phyloP scores from a whole-genome alignment of 2,329 filamentous ascomycete genomes.

The Gnomoniopsis smithogilvyi region DNA sequence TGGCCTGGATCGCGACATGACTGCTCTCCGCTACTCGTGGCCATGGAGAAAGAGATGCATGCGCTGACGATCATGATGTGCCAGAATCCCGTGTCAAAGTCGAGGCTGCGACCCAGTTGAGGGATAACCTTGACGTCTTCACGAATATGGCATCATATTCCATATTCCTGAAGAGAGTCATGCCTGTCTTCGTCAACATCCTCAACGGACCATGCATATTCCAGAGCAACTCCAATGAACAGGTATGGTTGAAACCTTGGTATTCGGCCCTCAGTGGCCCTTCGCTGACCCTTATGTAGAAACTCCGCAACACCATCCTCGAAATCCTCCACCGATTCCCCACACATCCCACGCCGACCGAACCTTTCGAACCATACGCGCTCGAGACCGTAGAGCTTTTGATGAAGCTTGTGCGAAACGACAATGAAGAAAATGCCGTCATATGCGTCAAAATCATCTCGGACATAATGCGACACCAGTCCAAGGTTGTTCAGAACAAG shows the following conservation, averaged over 20 bases:
- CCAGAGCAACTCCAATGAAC: conserved; percentile 83
- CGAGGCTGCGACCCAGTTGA: conserved; percentile 78
- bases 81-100: conserved; percentile 78
- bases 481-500: conserved; percentile 71
- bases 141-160: conserved; percentile 73
- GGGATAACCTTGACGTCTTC: conserved; percentile 89
- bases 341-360: conserved; percentile 65
- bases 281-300: conserved; percentile 44
- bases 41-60: background rate
- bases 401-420: conserved; percentile 80
- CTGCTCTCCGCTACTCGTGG: background rate
- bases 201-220: conserved; percentile 86
- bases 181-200: conserved; percentile 85
- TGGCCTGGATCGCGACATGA: background rate
- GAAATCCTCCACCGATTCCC: conserved; percentile 90
- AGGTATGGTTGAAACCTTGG: conserved; percentile 51
- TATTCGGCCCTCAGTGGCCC: background rate
- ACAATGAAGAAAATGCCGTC: conserved; percentile 99
- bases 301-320: conserved; percentile 87
- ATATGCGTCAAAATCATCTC: conserved; percentile 97
- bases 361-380: conserved; percentile 85
- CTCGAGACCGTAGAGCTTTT: conserved; percentile 85
- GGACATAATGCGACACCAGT: conserved; percentile 91
- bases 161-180: conserved; percentile 78
- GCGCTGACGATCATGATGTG: conserved; percentile 14